Base-by-base conservation (phyloP, 768 basidiomycete genomes). In the Pleurotus salmoneostramineus region DNA sequence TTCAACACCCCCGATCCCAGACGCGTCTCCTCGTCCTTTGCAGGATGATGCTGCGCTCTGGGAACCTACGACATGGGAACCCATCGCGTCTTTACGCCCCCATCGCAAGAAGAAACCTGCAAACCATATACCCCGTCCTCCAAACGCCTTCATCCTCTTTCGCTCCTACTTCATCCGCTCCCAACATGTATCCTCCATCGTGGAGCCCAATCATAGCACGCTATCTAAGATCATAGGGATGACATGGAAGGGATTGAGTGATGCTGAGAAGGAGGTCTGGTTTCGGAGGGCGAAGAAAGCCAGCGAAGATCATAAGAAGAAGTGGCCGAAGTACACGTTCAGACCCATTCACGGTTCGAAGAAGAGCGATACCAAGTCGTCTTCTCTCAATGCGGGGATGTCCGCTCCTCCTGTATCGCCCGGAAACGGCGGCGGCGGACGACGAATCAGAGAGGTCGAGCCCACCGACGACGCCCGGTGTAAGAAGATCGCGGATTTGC, bases 71-170 rank as follows among this genome's bases (percentile, higher is more conserved):
- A 27, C 21, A 1, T 27, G 21, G 21, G 21, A 27, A 1, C 21
- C 21, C 21, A 27, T 1, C 21, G 10, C 37, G 37, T n/a, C 37
- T n/a, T 10, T n/a, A 8, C 37, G 37, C 3, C 37, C 37, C 0
- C 88, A 89, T 64, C 74, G 79, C 48, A 88, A 83, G 76, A 87
- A 88, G 72, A 88, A 87, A 67, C 81, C 83, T 11, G 82, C 84
- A 31, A 82, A 87, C 61, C 88, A 91, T 68, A 89, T 93, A 61
- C 90, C 90, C 14, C 88, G 90, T 44, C 90, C 90, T 1, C 88
- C 90, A 2, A 92, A 93, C 65, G 91, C 90, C 27, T 93, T 93
- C 74, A 93, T 92, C 66, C 81, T 93, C 65, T 93, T 92, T 77
- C 86, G 90, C 60, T 89, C 88, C 0, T 85, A 87, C 0, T 91